These are phyloP conservation scores for Candida vaughaniae DNA, from an alignment of 805 yeast genomes.

Conservation along the genomic window DNA sequence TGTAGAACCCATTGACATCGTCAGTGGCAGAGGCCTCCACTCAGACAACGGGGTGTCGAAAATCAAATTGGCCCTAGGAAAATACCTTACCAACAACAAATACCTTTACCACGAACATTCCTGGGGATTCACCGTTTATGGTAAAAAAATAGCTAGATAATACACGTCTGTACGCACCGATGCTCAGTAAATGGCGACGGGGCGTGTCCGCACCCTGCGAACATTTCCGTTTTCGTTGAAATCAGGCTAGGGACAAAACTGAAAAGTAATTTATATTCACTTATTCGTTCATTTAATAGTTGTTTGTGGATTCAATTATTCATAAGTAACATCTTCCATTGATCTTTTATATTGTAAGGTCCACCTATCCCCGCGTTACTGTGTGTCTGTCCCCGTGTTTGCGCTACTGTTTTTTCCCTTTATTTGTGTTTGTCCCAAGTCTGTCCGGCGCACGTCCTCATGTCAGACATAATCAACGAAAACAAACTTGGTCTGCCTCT, in stretches of 20 bases:
- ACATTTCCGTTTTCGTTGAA: conserved; percentile 3
- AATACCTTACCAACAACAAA: conserved; percentile 30
- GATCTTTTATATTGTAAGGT: no score
- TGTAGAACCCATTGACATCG: conserved; percentile 44
- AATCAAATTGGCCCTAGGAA: conserved; percentile 44
- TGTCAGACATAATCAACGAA: conserved; percentile 7
- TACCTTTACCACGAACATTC: conserved; percentile 49
- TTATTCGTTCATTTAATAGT: background rate
- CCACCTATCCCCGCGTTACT: no score
- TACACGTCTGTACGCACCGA: background rate
- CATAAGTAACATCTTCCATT: background rate
- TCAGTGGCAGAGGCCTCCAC: conserved; percentile 75
- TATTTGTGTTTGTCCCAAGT: no score
- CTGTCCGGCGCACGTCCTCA: conserved; percentile 1
- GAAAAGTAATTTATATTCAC: background rate
- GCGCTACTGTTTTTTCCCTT: no score
- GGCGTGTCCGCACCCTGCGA: conserved; percentile 5
- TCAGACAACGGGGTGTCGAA: conserved; percentile 56
- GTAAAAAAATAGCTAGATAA: conserved; percentile 13
- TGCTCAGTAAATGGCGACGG: background rate
- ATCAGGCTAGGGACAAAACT: background rate
- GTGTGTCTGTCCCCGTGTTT: background rate
- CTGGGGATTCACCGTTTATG: conserved; percentile 20
- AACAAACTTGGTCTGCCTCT: conserved; percentile 13
- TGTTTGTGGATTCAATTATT: conserved; percentile 1